Evolutionary conservation across 2,329 filamentous ascomycete species (phyloP), one percentile per base, ranked within the genome.

Genomic region (Fonsecaea multimorphosa): DNA sequence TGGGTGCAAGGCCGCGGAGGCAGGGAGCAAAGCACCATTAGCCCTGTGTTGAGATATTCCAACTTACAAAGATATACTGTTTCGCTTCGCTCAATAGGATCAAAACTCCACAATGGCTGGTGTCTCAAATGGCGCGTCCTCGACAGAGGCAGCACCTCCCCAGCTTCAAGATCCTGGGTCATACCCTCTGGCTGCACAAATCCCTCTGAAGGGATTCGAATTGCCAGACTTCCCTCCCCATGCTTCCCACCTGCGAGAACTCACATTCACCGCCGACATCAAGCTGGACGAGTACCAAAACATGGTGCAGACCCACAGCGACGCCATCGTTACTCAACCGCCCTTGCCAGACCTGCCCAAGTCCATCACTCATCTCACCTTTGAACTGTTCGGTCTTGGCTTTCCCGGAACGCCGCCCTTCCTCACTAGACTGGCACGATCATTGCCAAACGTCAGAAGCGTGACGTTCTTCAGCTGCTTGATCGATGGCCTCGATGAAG

Each of bases 221-320:
- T 72, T 83, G 14, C 81, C 82, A 3, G 72, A 74, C 56, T 83
- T 83, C 68, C 81, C 81, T 1, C 73, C 76, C 0, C 74, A 79
- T 72, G 80, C 81, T 5, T 74, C 73, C n/a, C 73, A 72, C n/a
- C 76, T 83, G 55, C 76, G 76, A 63, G 76, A 80, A 31, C 73
- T 84, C 16, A 83, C 80, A 27, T 72, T 84, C n/a, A 83, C 81
- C 52, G 78, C 77, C 51, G 81, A 82, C 71, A 82, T 84, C 74
- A 80, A 80, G 66, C 76, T 81, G 61, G 77, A 79, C 68, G 78
- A 81, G 44, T 84, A 83, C 73, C 76, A 79, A 60, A 58, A 66
- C 16, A 70, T 79, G 7, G 76, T 84, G 40, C 58, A 71, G 12
- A 55, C 49, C 4, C 61, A 40, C 9, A 2, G 22, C 6, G 61